These are phyloP conservation scores for Backusella mclennaniae DNA, from an alignment of 192 early-diverging fungal genomes.

Conservation along the genomic window DNA sequence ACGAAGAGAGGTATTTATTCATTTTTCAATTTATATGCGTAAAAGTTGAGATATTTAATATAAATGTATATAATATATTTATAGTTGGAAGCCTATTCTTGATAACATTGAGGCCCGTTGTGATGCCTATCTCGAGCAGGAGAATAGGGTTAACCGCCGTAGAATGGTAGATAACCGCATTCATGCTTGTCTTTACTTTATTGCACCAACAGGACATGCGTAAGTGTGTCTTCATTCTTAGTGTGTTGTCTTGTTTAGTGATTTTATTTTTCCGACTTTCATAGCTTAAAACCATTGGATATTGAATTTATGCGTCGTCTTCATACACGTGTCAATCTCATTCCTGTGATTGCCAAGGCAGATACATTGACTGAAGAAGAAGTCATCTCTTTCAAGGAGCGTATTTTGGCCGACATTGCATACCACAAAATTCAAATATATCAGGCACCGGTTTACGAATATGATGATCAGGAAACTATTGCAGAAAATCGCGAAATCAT, in stretches of 20 bases:
- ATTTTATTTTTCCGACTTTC: background rate
- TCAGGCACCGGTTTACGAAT: conserved; percentile 79
- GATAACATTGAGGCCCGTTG: conserved; percentile 96
- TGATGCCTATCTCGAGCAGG: conserved; percentile 90
- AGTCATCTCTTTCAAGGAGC: conserved; percentile 80
- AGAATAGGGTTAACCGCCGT: conserved; percentile 84
- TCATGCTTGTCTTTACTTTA: conserved; percentile 96
- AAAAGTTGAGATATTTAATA: background rate
- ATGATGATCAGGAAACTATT: conserved; percentile 79
- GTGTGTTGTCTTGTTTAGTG: background rate
- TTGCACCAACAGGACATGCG: conserved; percentile 94
- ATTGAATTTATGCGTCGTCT: conserved; percentile 95
- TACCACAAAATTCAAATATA: conserved; percentile 87
- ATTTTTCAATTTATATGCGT: background rate
- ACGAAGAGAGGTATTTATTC: conserved; percentile 77
- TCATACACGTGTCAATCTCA: conserved; percentile 84
- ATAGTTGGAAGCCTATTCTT: conserved; percentile 94
- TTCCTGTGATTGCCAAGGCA: conserved; percentile 88
- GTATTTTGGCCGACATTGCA: conserved; percentile 79
- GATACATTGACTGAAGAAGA: conserved; percentile 88
- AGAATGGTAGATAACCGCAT: conserved; percentile 93
- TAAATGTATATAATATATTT: too few species aligned
- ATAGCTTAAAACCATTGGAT: conserved; percentile 82
- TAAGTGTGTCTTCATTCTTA: conserved; percentile 36
- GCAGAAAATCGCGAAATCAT: conserved; percentile 80